Percentiles rank a stretch among this genome's conserved stretches.
phyloP scores from a whole-genome alignment of 345 rosid species.

The Stellera chamaejasme region DNA sequence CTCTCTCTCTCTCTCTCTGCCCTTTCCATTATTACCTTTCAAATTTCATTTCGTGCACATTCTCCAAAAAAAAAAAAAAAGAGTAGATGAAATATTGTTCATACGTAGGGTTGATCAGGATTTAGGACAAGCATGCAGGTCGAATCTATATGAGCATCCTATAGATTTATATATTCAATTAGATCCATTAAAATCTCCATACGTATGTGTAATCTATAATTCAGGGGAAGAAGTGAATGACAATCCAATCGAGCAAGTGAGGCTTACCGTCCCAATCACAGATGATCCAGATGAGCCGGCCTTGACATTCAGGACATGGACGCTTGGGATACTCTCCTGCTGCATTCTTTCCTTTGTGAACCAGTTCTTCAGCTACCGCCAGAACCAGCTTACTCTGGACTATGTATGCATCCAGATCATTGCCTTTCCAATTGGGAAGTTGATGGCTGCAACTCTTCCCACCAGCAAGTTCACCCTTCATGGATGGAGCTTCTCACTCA shows the following conservation, averaged over 20 bases:
- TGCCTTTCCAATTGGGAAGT: slow-evolving; percentile 30
- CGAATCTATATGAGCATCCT: too few relatives aligned
- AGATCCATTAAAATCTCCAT: too few relatives aligned
- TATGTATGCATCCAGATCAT: slow-evolving; percentile 34
- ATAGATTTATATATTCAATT: too few relatives aligned
- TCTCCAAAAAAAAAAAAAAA: too few relatives aligned
- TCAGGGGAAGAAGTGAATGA: slow-evolving; percentile 13
- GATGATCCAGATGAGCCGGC: slow-evolving; percentile 28
- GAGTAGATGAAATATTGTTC: too few relatives aligned
- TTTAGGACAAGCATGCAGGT: too few relatives aligned
- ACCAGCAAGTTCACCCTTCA: slow-evolving; percentile 10
- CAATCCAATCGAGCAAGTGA: slow-evolving; percentile 28
- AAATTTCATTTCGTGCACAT: too few relatives aligned
- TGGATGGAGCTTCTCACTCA: slow-evolving; percentile 35
- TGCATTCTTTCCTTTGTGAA: slow-evolving; percentile 22
- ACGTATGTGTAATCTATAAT: too few relatives aligned
- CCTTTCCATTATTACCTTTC: too few relatives aligned
- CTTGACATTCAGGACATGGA: slow-evolving; percentile 42
- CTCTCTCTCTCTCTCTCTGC: too few relatives aligned
- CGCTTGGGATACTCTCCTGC: slow-evolving; percentile 27
- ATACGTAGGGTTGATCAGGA: too few relatives aligned
- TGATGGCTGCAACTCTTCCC: slow-evolving; percentile 34
- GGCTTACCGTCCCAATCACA: slow-evolving; percentile 28
- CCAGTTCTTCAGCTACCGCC: slow-evolving; percentile 31
- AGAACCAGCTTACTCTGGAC: slow-evolving; percentile 16